These are phyloP conservation scores for Atalantia buxifolia DNA, from an alignment of 345 rosid genomes.

Conservation along the genomic window DNA sequence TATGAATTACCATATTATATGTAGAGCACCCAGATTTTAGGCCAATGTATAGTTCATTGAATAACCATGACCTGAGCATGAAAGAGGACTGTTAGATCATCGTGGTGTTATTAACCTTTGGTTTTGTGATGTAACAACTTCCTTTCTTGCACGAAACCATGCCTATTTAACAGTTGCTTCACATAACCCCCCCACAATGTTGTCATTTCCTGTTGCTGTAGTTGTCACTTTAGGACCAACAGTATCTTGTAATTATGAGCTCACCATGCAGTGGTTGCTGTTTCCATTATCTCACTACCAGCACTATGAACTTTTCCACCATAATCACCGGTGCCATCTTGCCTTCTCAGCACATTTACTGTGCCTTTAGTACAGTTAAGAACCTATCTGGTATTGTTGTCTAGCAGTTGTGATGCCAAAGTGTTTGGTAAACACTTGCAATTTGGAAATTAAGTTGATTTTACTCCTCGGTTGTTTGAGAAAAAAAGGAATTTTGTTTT, in stretches of 20 bases:
- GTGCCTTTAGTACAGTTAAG: neutral
- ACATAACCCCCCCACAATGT: neutral
- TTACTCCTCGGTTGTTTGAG: too few species aligned
- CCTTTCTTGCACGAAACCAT: neutral
- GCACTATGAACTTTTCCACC: neutral
- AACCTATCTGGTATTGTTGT: too few species aligned
- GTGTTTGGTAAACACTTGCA: too few species aligned
- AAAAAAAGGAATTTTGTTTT: too few species aligned
- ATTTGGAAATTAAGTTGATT: too few species aligned
- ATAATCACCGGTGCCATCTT: neutral
- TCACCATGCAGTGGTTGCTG: neutral
- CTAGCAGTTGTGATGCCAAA: too few species aligned
- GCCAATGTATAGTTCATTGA: neutral
- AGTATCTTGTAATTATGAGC: neutral
- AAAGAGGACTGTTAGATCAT: neutral
- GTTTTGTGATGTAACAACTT: neutral
- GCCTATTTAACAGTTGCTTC: neutral
- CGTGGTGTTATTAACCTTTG: neutral
- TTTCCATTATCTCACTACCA: neutral
- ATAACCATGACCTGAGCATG: neutral
- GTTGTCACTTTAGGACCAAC: too few species aligned
- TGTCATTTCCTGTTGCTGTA: neutral
- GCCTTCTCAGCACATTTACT: neutral
- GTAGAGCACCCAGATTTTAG: neutral
- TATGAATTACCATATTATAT: neutral